Base-by-base conservation (phyloP, 352 stramenopile genomes). In the Phytophthora ramorum region DNA sequence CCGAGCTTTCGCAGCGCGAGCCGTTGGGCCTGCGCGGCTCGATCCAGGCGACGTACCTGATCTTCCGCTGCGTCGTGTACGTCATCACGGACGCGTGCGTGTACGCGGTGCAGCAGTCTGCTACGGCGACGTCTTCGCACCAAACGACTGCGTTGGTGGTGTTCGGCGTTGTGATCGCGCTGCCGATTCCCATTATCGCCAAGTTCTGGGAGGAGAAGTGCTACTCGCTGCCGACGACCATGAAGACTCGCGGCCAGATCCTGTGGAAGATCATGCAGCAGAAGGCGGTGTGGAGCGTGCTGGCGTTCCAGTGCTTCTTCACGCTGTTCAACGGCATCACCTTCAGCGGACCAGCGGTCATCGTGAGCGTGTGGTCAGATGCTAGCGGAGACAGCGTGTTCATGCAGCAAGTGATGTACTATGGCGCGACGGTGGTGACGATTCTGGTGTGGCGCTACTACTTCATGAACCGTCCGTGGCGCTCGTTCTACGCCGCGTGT, bases 251-350 rank as follows among this genome's bases (percentile, higher is more conserved):
- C 1, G 67, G 60, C 2, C 64, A 72, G 54, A 79, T 84, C 17
- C 56, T 83, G 13, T 84, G 75, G 79, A 78, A 76, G 43, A 75
- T 85, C 56, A 76, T 85, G 71, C 76, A 85, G 55, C 76, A 85
- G 51, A 84, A 82, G 32, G 79, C 76, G 0, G 69, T 85, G 53
- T 85, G 79, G 76, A 75, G 63, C 7, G 71, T 80, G 7, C 12
- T 87, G 14, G 41, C 47, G 1, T 87, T 87, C 58, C 61, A 73
- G 17, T 78, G 61, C 41, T 71, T 79, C 49, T 85, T 78, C 56
- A 77, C 74, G 4, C 46, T 88, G 0, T 84, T 88, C 38, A 64
- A 70, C 24, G 37, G 46, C 14, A 74, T 87, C 43, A 51, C 56
- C 0, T 81, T 87, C 60, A 63, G 28, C 19, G 61, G 67, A 9